Base-by-base conservation (phyloP, 78 protist genomes). In the Speleostelium caveatum region DNA sequence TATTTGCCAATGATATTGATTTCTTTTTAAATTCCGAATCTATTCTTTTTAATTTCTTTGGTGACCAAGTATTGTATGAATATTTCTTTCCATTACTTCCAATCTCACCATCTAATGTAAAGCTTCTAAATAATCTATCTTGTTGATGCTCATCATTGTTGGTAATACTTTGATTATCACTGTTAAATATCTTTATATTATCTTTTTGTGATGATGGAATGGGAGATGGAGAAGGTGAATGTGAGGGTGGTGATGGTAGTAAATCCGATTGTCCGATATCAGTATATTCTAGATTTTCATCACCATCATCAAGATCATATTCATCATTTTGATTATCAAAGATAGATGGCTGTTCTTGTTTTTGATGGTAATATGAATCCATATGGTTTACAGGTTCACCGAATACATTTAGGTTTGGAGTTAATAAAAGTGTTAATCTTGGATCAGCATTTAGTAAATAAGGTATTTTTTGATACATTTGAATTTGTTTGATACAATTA, bases 391-490 rank as follows among this genome's bases (percentile, higher is more conserved):
- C 41, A 55, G 75, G 72, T 42, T 76, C 73, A 62, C 89, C 77
- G 68, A 80, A 80, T 22, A 80, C 56, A 68, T 80, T 80, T 28
- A 62, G 39, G 45, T 80, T 80, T 66, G 89, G 89, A 39, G 89
- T 80, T 41, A 80, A 55, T 8, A 80, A 35, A 22, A 55, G 39
- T 28, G 89, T 58, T 33, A 80, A 30, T 67, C 89, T 30, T 80
- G 89, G 89, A 41, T 80, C 89, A 22, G 89, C 89, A 41, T 80
- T 80, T 49, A 80, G 45, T 17, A 80, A 56, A 56, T 80, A 80
- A 10, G 56, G 5, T 61, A 41, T 80, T 59, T 68, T 80, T 68
- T 80, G 89, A 39, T 30, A 68, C 5, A 38, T 36, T 67, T 80
- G 89, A 58, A 80, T 65, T 56, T 80, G 89, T 68, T 80, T 80